phyloP scores from a whole-genome alignment of 345 rosid genomes.

The Brassica rapa region DNA sequence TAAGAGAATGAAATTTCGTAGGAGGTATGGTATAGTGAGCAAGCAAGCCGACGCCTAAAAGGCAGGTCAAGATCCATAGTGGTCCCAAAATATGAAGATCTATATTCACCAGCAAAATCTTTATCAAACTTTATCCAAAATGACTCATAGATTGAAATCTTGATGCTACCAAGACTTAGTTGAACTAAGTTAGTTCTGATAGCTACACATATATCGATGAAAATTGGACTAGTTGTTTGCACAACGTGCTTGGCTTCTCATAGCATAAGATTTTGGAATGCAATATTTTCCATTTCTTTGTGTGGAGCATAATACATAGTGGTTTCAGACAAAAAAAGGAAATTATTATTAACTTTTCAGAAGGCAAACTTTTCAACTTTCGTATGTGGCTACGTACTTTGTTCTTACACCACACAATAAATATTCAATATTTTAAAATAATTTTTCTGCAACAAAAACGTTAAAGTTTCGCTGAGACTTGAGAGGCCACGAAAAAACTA shows the following conservation, averaged over 20 bases:
- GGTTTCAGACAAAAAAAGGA: neutral
- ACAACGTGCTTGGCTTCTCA: no score
- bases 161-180: neutral
- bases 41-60: conserved; percentile 33
- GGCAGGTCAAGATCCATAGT: conserved; percentile 20
- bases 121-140: neutral
- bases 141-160: neutral
- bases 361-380: neutral
- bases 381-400: neutral
- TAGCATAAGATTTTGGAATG: neutral
- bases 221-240: no score
- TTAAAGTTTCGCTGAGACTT: no score
- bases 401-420: neutral
- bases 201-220: no score
- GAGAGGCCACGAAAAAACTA: no score
- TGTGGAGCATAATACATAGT: neutral
- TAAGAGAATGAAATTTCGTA: conserved; percentile 23
- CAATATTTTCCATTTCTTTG: neutral
- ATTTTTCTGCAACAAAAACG: no score
- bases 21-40: conserved; percentile 30
- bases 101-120: neutral
- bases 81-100: conserved; percentile 37
- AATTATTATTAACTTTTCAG: no score
- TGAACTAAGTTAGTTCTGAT: no score
- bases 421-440: no score